Evolutionary conservation across 2,329 filamentous ascomycete species (phyloP), one percentile per base, ranked within the genome.

Genomic region (Paraconiothyrium sp.): DNA sequence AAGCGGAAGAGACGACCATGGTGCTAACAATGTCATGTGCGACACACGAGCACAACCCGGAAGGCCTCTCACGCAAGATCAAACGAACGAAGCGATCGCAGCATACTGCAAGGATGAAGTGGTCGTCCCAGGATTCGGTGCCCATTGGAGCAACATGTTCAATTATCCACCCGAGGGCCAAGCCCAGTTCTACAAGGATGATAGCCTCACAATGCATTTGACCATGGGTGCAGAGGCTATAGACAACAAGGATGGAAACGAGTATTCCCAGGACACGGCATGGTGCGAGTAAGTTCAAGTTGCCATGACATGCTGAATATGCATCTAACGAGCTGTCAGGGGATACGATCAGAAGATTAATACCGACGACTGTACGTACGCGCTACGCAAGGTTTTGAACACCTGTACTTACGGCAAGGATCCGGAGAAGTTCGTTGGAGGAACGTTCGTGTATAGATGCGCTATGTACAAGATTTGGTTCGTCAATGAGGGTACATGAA

Each of bases 91-190:
- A 22, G 54, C 55, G 1, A 47, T 62, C 4, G 43, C 43, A 27
- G 55, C 44, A 20, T 58, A 44, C 27, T 62, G 60, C 30, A 20
- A 37, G 5, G 22, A 62, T 8, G 60, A 56, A 46, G 41, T 13
- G 1, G 41, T 20, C 3, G 30, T 62, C 7, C 47, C 55, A 41
- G 34, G 44, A 2, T 57, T 59, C 30, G 46, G 46, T 8, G 10
- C 30, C 8, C 4, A 37, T 22, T 57, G 37, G 39, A 30, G 39
- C 5, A 37, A 48, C 34, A 58, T 48, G 20, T 51, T 55, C 34
- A 16, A 52, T 4, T 62, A 62, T 16, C 60, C 57, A n/a, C 57
- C 57, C n/a, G 47, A 57, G 5, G 60, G 52, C 2, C 10, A 57
- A 22, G n/a, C 46, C 1, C 20, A 27, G 8, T 59, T 62, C 52